Base-by-base conservation (phyloP, 1,284 basidiomycete species). In the Xerocomus amazonicus region DNA sequence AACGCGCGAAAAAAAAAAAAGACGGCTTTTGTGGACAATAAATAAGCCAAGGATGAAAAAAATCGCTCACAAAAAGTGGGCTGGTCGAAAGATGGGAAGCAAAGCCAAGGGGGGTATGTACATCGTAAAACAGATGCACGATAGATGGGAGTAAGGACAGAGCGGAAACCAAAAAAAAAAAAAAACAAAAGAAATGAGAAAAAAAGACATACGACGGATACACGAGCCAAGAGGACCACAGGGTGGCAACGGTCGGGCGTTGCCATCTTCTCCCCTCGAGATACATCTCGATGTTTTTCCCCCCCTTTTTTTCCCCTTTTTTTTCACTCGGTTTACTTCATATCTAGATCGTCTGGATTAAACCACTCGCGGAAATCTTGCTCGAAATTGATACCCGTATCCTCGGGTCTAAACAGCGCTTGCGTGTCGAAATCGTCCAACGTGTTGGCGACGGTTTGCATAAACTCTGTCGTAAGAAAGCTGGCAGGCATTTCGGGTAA, bases 341-440 rank as follows among this genome's bases (percentile, higher is more conserved):
- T 54, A 2, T 66, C 64, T 48, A 69, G 60, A 54, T 78, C 77
- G 48, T 79, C 73, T 19, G 71, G 75, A 59, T 80, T 80, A 57
- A 85, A 84, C 83, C 83, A 85, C 56, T 82, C 79, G 44, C 79
- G 78, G 64, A 84, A 84, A 57, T 83, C 82, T 58, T 80, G 71
- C 63, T 84, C 83, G 55, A 84, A 84, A 58, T 81, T 78, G 59
- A 83, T 66, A 46, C 52, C 49, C 28, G 77, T 73, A 3, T 73
- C 72, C 34, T 77, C 71, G n/a, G 63, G 55, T 37, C 70, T 64
- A 59, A 80, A 77, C 33, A 78, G 44, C 4, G 48, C 40, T 16
- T 63, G 60, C 2, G 68, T 32, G 45, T 78, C 75, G 43, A 81
- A 75, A 7, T 73, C 73, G 27, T 76, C 76, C 53, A 77, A 53